Evolutionary conservation across 1,139 yeast species (phyloP).

Genomic region (Kurtzmaniella natalensis): DNA sequence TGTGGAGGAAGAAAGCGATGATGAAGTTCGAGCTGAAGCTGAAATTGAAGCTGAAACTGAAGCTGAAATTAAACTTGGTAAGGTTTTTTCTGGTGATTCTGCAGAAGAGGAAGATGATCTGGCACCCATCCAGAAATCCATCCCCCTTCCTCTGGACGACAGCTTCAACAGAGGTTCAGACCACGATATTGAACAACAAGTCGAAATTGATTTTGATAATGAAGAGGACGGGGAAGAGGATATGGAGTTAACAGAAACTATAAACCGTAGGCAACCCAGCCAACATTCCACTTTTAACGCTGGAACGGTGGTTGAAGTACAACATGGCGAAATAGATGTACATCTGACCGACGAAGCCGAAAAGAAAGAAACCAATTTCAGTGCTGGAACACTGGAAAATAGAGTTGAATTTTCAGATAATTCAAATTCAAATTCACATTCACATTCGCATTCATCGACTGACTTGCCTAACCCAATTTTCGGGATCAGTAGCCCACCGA

Average conservation of each 20-base stretch:
- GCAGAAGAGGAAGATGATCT: constrained; percentile 5
- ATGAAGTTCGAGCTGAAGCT: constrained; percentile 1
- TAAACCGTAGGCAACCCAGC: no score
- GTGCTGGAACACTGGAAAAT: no score
- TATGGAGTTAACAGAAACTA: constrained; percentile 17
- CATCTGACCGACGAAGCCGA: no score
- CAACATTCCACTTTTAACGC: constrained; percentile 1
- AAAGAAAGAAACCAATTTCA: no score
- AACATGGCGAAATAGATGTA: constrained; percentile 6
- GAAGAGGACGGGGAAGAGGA: constrained; percentile 15
- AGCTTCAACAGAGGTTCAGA: not conserved
- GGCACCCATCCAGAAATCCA: constrained; percentile 6
- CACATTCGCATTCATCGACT: no score
- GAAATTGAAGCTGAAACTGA: not conserved
- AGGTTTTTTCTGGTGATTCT: no score
- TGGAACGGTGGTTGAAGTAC: no score
- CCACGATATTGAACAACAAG: constrained; percentile 2
- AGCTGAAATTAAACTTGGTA: not conserved
- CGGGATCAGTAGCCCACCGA: no score
- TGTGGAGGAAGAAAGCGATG: constrained; percentile 7
- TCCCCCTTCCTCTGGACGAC: constrained; percentile 6
- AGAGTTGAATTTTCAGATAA: no score
- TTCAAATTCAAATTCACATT: no score
- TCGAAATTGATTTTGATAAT: constrained; percentile 3
- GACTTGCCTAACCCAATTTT: no score